Evolutionary conservation across 2,329 filamentous ascomycete genomes (phyloP), one percentile per base, ranked within the genome.

Genomic region (Acephala macrosclerotiorum): DNA sequence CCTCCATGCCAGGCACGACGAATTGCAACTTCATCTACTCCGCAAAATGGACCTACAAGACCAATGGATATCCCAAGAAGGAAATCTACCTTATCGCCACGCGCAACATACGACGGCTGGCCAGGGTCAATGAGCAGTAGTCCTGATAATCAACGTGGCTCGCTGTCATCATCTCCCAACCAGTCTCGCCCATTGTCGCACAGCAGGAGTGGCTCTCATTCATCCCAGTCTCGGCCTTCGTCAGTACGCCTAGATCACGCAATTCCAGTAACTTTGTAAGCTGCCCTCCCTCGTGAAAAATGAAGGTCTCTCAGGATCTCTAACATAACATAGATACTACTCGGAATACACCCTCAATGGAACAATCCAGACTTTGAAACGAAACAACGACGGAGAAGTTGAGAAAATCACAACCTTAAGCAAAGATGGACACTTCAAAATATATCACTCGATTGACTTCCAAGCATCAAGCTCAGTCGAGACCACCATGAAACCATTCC

Each of bases 401-500:
- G 40, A 65, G 56, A 60, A 47, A 22, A 73, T 72, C 20, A 53
- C 51, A 16, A 56, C 58, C 9, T 45, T 61, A 3, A 67, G 66
- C 42, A 53, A 65, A 33, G 68, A 73, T 16, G 61, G 64, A 47
- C 36, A 45, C 20, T 65, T 60, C 22, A 67, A 66, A 47, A 53
- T 71, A n/a, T 64, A 65, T 12, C 70, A 72, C 42, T 59, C 68
- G 3, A 57, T 70, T 26, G 67, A 73, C 55, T 20, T 40, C 9
- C 64, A 45, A 18, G 63, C 53, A 20, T 51, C 59, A 3, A 35
- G 62, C 3, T 12, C 47, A 2, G 65, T 58, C 3, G 67, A 71
- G 47, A 71, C 64, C 5, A 69, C 68, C 12, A 72, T 73, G 71
- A 72, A 67, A 42, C 71, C 71, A 22, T 72, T 68, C 56, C 64